Evolutionary conservation across 805 yeast genomes (phyloP), one percentile per base, ranked within the genome.

Genomic region (Candida fluviatilis): DNA sequence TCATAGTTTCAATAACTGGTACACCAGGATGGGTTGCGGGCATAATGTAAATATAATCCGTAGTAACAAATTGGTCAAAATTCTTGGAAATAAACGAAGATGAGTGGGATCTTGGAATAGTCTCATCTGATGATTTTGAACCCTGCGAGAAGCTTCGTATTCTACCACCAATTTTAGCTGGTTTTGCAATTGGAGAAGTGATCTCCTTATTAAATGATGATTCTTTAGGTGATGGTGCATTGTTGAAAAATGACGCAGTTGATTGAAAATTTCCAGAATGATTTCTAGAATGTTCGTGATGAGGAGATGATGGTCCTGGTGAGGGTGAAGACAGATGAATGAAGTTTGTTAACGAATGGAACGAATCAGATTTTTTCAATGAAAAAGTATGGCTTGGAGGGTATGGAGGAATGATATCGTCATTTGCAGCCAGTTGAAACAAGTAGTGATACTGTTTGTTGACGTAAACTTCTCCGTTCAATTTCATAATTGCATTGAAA

Each of bases 1-100:
- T 75, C 78, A 83, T 78, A 12, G 84, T 84, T 53, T 84, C 93
- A 35, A 78, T 73, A 13, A 81, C 80, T 33, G 75, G 71, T 19
- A 84, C 91, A 29, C 86, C 84, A 3, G 82, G 80, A 57, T 84
- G 95, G 18, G 75, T 54, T 38, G 75, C 78, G 3, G 95, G 93
- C 69, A 84, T 78, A 51, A 87, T 58, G 56, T 86, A 87, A 36
- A 87, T 48, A 43, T 58, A 62, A 39, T 59, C 54, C 16, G 73
- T 61, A 28, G 52, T 40, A 13, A 58, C 65, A 38, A 60, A 64
- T 37, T 55, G 47, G 45, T 43, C 43, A 34, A 48, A 46, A 34
- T 57, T 52, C 40, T 60, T 60, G 42, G 60, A 59, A 46, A 62
- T 52, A 42, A 59, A 58, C 6, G 47, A 37, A 3, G 57, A 39